Evolutionary conservation across 2,329 filamentous ascomycete species (phyloP).

Genomic region (Cercospora berteroae): DNA sequence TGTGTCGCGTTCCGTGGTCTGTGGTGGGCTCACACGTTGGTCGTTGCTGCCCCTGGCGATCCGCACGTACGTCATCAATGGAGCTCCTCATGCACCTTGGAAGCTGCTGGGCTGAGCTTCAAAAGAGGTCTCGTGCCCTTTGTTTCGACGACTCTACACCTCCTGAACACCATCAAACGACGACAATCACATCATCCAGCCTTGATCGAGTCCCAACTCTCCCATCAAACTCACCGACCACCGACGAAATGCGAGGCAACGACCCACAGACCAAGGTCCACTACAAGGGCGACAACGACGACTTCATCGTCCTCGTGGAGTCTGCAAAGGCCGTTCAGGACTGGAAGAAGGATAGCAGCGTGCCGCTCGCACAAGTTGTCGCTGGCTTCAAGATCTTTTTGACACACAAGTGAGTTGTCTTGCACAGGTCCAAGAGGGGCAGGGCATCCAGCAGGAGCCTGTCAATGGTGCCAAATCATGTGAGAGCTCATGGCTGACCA

Average conservation of each 20-base stretch:
- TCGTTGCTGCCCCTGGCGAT: slow-evolving; percentile 10
- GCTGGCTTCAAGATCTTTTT: slow-evolving; percentile 85
- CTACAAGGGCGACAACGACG: slow-evolving; percentile 72
- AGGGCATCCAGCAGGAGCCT: not conserved
- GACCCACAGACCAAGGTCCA: slow-evolving; percentile 72
- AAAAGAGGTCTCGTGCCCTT: slow-evolving; percentile 13
- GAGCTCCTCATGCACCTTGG: slow-evolving; percentile 11
- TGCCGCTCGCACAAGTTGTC: slow-evolving; percentile 81
- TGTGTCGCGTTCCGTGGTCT: slow-evolving; percentile 1
- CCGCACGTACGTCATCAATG: slow-evolving; percentile 7
- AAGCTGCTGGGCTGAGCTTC: slow-evolving; percentile 17
- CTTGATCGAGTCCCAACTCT: not conserved
- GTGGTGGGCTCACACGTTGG: slow-evolving; percentile 2
- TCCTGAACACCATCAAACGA: slow-evolving; percentile 15
- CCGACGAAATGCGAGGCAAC: slow-evolving; percentile 59
- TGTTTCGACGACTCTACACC: not conserved
- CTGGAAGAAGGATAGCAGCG: slow-evolving; percentile 76
- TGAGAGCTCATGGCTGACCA: slow-evolving; percentile 1
- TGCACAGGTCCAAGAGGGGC: not conserved
- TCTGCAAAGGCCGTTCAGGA: slow-evolving; percentile 64
- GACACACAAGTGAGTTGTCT: slow-evolving; percentile 72
- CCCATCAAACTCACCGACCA: not conserved
- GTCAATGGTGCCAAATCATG: not conserved
- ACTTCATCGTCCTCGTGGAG: slow-evolving; percentile 68
- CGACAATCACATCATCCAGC: not conserved